Evolutionary conservation across 1,139 yeast genomes (phyloP), one percentile per base, ranked within the genome.

Genomic region (Sugiyamaella japonica): DNA sequence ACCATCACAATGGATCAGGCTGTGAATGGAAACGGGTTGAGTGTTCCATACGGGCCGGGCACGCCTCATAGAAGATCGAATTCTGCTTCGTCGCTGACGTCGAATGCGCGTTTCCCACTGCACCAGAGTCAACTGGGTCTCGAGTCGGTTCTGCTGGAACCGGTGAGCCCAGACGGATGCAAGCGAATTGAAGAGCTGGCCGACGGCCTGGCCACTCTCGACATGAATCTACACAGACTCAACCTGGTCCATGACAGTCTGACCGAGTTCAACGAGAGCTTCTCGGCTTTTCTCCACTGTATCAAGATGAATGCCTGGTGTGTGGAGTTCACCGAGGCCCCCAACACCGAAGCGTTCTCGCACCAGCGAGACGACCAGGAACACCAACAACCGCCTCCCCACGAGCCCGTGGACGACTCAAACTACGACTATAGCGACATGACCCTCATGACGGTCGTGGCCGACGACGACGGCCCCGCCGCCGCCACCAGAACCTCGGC

Each of bases 241-340:
- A 76, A 73, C 50, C 68, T 66, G 38, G 75, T 83, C 20, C 85
- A 84, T 63, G 76, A 79, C 51, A 76, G 80, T 3, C 68, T 84
- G 7, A 68, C 70, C 9, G 73, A 76, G 32, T 83, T 84, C 67
- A 84, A 83, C 62, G 89, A 84, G 65, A 77, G 84, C 12, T 83
- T 84, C 67, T 80, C 85, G 1, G 76, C 85, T 56, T 82, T 84
- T 56, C 66, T 84, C 56, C 83, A 83, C 61, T 86, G 89, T 1
- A 69, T 84, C 52, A 78, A 82, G 55, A 81, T 84, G 69, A 83
- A 85, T 54, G 85, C 86, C 69, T 84, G 86, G 82, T 83, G 89
- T 65, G 83, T 82, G 41, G 87, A 83, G 66, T 83, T 83, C 59
- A 68, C 69, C 13, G 81, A 79, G 61, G 74, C 76, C 0, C 79